A percentile compares a stretch with the other conserved stretches of the same genome.
Evolutionary conservation across 345 rosid genomes (phyloP).

Genomic region (Aegle marmelos): DNA sequence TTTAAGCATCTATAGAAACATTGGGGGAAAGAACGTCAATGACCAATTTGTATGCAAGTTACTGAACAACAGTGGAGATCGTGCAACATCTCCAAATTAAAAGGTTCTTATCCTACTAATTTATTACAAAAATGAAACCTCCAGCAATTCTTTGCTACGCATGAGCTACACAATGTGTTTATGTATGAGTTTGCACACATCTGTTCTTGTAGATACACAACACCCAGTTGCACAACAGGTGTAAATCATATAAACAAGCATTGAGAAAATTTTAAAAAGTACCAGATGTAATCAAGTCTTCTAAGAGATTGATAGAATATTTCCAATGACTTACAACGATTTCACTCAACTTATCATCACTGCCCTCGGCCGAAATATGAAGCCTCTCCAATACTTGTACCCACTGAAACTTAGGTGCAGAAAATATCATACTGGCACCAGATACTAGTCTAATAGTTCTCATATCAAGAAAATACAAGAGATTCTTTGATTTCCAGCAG

Average conservation of each 20-base stretch:
- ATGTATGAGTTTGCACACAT: neutral
- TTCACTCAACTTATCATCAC: conserved; percentile 35
- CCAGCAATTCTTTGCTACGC: neutral
- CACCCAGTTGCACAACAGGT: neutral
- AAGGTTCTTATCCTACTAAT: neutral
- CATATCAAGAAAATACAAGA: conserved; percentile 62
- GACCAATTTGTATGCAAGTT: neutral
- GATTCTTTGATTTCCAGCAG: conserved; percentile 51
- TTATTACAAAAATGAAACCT: neutral
- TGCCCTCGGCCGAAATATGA: conserved; percentile 27
- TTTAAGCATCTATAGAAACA: neutral
- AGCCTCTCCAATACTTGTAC: conserved; percentile 46
- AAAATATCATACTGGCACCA: conserved; percentile 67
- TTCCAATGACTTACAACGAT: conserved; percentile 48
- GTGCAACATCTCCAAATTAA: neutral
- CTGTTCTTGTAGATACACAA: neutral
- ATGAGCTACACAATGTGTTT: neutral
- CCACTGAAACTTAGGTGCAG: conserved; percentile 67
- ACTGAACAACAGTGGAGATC: neutral
- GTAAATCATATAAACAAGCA: neutral
- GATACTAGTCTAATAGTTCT: conserved; percentile 74
- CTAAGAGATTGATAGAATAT: conserved; percentile 3
- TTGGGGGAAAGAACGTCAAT: neutral
- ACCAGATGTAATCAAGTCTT: neutral
- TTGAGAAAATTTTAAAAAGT: neutral